phyloP scores from a whole-genome alignment of 495 filamentous ascomycete species.

The Daldinia vernicosa region DNA sequence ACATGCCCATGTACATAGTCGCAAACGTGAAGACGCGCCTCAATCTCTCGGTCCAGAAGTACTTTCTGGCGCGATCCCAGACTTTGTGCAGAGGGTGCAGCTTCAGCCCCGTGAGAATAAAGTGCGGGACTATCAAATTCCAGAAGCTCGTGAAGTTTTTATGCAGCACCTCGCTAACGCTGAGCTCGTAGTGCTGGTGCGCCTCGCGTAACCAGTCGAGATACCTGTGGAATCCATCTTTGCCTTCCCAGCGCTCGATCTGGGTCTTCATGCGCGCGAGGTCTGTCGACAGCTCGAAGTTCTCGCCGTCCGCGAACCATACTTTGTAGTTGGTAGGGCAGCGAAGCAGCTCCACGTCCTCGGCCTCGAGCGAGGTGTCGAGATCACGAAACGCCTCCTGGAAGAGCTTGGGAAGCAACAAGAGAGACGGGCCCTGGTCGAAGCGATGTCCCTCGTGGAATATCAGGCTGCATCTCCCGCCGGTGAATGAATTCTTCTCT shows the following conservation, averaged over 20 bases:
- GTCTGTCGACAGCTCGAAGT: conserved; percentile 67
- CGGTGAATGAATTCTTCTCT: conserved; percentile 73
- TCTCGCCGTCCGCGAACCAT: conserved; percentile 70
- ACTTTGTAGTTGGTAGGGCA: conserved; percentile 77
- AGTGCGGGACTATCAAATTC: conserved; percentile 59
- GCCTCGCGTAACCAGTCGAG: conserved; percentile 68
- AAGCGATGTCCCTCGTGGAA: conserved; percentile 67
- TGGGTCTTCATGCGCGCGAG: conserved; percentile 70
- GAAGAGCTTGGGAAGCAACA: conserved; percentile 73
- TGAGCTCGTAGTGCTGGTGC: conserved; percentile 71
- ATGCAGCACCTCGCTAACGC: conserved; percentile 65
- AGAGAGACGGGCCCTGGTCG: conserved; percentile 75
- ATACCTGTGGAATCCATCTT: conserved; percentile 69
- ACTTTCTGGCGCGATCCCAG: conserved; percentile 64
- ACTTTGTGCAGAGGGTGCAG: conserved; percentile 74
- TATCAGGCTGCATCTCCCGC: conserved; percentile 70
- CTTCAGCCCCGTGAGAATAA: conserved; percentile 61
- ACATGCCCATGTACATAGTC: conserved; percentile 83
- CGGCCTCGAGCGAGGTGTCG: conserved; percentile 64
- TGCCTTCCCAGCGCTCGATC: conserved; percentile 71
- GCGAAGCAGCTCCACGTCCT: conserved; percentile 68
- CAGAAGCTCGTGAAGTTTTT: conserved; percentile 67
- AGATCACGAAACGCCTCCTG: conserved; percentile 70
- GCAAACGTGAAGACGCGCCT: conserved; percentile 75
- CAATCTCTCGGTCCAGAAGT: conserved; percentile 72